phyloP scores from a whole-genome alignment of 1,284 basidiomycete genomes.

The Stygiomarasmius scandens region DNA sequence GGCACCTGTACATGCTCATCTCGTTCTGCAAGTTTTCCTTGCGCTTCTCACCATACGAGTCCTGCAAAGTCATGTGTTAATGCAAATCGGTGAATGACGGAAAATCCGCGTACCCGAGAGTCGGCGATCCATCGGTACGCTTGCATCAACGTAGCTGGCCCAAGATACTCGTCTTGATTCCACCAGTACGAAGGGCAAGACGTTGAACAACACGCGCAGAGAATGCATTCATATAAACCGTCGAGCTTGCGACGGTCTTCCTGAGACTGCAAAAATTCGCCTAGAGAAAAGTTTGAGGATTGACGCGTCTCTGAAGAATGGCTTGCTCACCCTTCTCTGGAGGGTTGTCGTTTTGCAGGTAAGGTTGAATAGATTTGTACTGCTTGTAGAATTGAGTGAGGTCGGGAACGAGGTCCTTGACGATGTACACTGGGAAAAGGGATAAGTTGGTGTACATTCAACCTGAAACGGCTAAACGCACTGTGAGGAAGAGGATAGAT shows the following conservation, averaged over 20 bases:
- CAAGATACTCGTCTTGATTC: slow-evolving; percentile 99
- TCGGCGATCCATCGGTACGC: slow-evolving; percentile 98
- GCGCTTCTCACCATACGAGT: slow-evolving; percentile 79
- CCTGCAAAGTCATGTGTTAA: slow-evolving; percentile 45
- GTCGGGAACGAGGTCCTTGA: slow-evolving; percentile 96
- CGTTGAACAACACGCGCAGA: slow-evolving; percentile 95
- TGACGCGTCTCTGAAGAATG: not conserved
- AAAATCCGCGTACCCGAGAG: slow-evolving; percentile 67
- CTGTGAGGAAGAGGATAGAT: slow-evolving; percentile 99
- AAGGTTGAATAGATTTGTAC: slow-evolving; percentile 99
- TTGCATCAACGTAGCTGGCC: slow-evolving; percentile 95
- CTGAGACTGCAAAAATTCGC: slow-evolving; percentile 87
- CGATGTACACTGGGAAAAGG: slow-evolving; percentile 86
- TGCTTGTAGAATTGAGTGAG: slow-evolving; percentile 97
- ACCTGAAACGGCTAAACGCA: slow-evolving; percentile 46
- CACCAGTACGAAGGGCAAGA: slow-evolving; percentile 98
- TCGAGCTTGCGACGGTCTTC: slow-evolving; percentile 97
- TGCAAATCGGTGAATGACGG: slow-evolving; percentile 2
- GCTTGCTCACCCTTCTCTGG: slow-evolving; percentile 61
- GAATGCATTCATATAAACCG: slow-evolving; percentile 95
- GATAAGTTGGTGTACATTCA: not conserved
- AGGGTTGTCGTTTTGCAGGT: slow-evolving; percentile 89
- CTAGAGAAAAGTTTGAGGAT: slow-evolving; percentile 17
- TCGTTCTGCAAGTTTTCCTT: slow-evolving; percentile 95
- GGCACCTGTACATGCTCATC: slow-evolving; percentile 91